Evolutionary conservation across 805 yeast genomes (phyloP), one percentile per base, ranked within the genome.

Genomic region (Wickerhamiella azymoides): DNA sequence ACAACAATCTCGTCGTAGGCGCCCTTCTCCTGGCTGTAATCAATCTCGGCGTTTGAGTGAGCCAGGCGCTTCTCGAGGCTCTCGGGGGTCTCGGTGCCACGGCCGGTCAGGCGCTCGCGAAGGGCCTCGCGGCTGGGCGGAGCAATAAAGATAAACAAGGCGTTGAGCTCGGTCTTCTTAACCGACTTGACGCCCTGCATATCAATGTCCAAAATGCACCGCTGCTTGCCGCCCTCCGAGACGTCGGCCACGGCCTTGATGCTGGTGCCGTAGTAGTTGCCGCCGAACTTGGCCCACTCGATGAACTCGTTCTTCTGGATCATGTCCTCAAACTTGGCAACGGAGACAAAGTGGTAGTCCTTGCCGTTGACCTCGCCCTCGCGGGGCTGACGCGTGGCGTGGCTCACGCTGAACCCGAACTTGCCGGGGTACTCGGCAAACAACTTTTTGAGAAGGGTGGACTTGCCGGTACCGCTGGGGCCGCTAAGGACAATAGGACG

Each of bases 181-280:
- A 92, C 96, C 21, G 85, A 73, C 67, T 83, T 80, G 57, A 92
- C 98, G 54, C 99, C 99, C 69, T 92, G 97, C 96, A 89, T 88
- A 73, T 92, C 99, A 54, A 92, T 92, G 66, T 92, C 99, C 61
- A 92, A 72, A 51, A 92, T 79, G 69, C 97, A 92, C 45, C 79
- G 80, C 63, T 73, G 77, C 56, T 85, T 83, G 49, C 71, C 62
- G 44, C 65, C 64, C 25, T 53, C 53, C 27, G 70, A 63, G 39
- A 83, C 88, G 52, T 79, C 80, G 55, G 82, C 73, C 39, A 92
- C 96, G 26, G 95, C 80, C 59, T 77, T 80, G 57, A 85, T 71
- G 40, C 95, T 72, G 42, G 98, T 92, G 49, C 99, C 99, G 66
- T 92, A 92, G 71, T 83, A 88, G 72, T 92, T 92, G 44, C 97